Evolutionary conservation across 2,329 filamentous ascomycete genomes (phyloP), one percentile per base, ranked within the genome.

Genomic region (Beauveria rudraprayagi): DNA sequence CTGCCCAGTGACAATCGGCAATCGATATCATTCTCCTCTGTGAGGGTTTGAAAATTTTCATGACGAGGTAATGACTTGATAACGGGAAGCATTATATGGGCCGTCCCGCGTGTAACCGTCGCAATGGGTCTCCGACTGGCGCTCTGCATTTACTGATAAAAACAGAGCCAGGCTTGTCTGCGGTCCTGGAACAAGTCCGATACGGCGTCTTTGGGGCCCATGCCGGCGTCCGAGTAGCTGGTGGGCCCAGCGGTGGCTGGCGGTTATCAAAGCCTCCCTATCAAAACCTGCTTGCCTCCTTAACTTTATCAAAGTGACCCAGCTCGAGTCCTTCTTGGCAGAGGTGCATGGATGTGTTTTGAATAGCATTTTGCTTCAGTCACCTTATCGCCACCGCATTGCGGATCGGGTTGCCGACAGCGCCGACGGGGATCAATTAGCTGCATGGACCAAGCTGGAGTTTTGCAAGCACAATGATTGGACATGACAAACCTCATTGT

Each of bases 61-160:
- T 40, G 30, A 40, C 9, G 37, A 44, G 16, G 7, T 24, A 44
- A 28, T 55, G 24, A 17, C 28, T 30, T 40, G 30, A 30, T 40
- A 24, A 19, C 50, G 30, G 50, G 50, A 53, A 19, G 48, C 22
- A 24, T 47, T 24, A 19, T 26, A 40, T 54, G 14, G 53, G 11
- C 47, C 47, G 40, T 46, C 34, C 56, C 56, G 56, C 40, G 48
- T 60, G 56, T 60, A 60, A 46, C 56, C 56, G 56, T 60, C 56
- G 56, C 47, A 14, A 60, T 60, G 56, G 56, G 56, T 46, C 56
- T 53, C 56, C 56, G 56, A 52, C 10, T 9, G 34, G 34, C 34
- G 34, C 34, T 37, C 34, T 19, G 44, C 54, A 41, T 40, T 14
- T 10, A 22, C 22, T 22, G 22, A 22, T 22, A 47, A 57, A 47